Percentiles rank a stretch among this genome's conserved stretches.
Conservation (phyloP, 306 rosid genomes). For the Prunus salicina region DNA sequence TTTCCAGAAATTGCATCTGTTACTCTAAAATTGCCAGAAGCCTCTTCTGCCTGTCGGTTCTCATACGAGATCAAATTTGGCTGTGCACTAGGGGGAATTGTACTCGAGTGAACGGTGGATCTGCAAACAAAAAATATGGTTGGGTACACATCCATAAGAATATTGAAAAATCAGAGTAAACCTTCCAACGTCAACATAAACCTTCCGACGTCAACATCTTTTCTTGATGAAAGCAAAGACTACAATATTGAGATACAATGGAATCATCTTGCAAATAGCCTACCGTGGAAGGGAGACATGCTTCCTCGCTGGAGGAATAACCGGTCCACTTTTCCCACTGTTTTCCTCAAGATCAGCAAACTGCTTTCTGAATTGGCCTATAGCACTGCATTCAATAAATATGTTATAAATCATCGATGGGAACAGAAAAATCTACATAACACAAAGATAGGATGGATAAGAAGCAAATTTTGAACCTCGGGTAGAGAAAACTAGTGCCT, state of each 20-base stretch:
- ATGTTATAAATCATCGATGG: slow-evolving; percentile 6
- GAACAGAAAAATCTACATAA: not conserved
- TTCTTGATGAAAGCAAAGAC: not conserved
- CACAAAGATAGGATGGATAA: not conserved
- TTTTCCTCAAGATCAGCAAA: slow-evolving; percentile 86
- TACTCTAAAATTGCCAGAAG: slow-evolving; percentile 35
- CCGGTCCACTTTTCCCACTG: slow-evolving; percentile 71
- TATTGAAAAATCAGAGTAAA: not conserved
- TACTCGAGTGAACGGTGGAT: slow-evolving; percentile 69
- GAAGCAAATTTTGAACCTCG: slow-evolving; percentile 52
- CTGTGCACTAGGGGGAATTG: slow-evolving; percentile 45
- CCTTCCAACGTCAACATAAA: slow-evolving; percentile 1
- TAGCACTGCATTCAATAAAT: slow-evolving; percentile 58
- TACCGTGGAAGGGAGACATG: slow-evolving; percentile 97
- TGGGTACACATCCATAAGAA: slow-evolving; percentile 4
- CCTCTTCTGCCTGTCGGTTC: slow-evolving; percentile 39
- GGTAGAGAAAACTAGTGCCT: slow-evolving; percentile 76
- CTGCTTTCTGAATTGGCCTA: slow-evolving; percentile 78
- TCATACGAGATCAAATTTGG: slow-evolving; percentile 40
- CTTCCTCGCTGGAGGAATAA: slow-evolving; percentile 86
- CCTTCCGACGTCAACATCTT: not conserved
- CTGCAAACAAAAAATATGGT: slow-evolving; percentile 31
- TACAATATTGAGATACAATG: not conserved
- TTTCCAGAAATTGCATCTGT: slow-evolving; percentile 45
- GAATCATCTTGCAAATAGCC: not conserved